Percentiles rank a stretch among this genome's conserved stretches.
These are phyloP conservation scores for Aureobasidium mangrovei DNA, from an alignment of 2,329 filamentous ascomycete species.

Conservation along the genomic window DNA sequence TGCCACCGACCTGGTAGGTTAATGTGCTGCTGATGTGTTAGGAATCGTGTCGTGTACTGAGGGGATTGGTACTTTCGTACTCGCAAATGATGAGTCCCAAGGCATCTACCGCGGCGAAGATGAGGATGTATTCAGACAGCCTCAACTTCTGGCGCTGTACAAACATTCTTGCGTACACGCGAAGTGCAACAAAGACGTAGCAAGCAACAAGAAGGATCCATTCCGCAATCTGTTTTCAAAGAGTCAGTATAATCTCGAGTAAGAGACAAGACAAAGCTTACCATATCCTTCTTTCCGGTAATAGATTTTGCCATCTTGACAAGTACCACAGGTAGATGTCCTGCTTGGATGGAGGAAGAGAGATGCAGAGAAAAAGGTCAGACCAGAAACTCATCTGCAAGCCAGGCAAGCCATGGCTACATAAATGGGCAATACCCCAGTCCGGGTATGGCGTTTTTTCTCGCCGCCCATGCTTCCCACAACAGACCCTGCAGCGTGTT, in stretches of 20 bases:
- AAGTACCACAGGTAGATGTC: not conserved
- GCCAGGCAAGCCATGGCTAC: not conserved
- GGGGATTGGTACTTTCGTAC: not conserved
- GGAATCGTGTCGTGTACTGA: not conserved
- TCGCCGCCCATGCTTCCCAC: no score
- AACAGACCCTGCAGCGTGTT: no score
- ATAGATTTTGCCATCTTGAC: slow-evolving; percentile 14
- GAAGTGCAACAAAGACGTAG: slow-evolving; percentile 24
- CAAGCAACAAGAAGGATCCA: slow-evolving; percentile 25
- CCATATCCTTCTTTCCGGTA: slow-evolving; percentile 15
- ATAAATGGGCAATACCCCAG: not conserved
- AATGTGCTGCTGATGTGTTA: slow-evolving; percentile 19
- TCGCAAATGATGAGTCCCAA: slow-evolving; percentile 30
- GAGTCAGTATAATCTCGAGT: not conserved
- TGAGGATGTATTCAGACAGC: slow-evolving; percentile 25
- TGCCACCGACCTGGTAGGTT: slow-evolving; percentile 26
- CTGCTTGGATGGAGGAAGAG: no score
- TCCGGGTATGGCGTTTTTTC: not conserved
- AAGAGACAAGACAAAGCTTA: not conserved
- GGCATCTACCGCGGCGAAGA: slow-evolving; percentile 25
- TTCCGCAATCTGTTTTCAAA: not conserved
- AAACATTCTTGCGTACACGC: slow-evolving; percentile 29
- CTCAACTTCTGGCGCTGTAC: slow-evolving; percentile 25
- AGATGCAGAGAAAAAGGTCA: not conserved
- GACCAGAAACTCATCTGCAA: no score